Evolutionary conservation across 805 yeast species (phyloP).

Genomic region (Candida ascalaphidarum): DNA sequence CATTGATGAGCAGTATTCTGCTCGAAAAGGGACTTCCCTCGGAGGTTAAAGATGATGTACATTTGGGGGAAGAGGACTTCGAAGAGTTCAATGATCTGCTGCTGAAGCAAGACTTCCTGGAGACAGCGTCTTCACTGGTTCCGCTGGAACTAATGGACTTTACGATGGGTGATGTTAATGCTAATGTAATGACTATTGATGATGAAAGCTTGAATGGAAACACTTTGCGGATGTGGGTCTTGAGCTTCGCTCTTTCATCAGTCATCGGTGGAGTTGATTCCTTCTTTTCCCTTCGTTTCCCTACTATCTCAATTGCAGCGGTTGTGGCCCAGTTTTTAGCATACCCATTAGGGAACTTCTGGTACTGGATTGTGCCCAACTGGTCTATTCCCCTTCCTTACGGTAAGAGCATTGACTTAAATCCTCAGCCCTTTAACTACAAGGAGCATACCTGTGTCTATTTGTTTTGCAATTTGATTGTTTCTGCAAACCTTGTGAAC

Average conservation of each 20-base stretch:
- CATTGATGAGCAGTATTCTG: no score
- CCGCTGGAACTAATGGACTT: no score
- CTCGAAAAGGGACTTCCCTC: no score
- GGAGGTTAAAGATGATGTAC: no score
- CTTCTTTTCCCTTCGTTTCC: conserved; percentile 7
- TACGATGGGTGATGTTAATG: no score
- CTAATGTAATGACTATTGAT: no score
- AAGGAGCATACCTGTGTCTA: conserved; percentile 4
- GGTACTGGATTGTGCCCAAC: background rate
- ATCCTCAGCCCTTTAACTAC: background rate
- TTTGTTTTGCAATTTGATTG: conserved; percentile 2
- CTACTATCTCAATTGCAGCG: conserved; percentile 5
- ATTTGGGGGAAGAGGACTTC: no score
- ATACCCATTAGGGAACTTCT: conserved; percentile 3
- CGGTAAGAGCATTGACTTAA: background rate
- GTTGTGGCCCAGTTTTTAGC: conserved; percentile 7
- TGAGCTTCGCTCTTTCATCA: conserved; percentile 4
- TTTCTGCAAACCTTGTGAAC: conserved; percentile 3
- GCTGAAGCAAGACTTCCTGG: no score
- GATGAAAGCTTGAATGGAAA: no score
- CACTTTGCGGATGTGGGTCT: conserved; percentile 4
- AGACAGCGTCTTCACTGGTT: no score
- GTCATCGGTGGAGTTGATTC: conserved; percentile 7
- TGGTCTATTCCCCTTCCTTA: background rate
- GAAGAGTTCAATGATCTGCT: no score